Evolutionary conservation across 495 filamentous ascomycete genomes (phyloP).

Genomic region (Echria macrotheca): DNA sequence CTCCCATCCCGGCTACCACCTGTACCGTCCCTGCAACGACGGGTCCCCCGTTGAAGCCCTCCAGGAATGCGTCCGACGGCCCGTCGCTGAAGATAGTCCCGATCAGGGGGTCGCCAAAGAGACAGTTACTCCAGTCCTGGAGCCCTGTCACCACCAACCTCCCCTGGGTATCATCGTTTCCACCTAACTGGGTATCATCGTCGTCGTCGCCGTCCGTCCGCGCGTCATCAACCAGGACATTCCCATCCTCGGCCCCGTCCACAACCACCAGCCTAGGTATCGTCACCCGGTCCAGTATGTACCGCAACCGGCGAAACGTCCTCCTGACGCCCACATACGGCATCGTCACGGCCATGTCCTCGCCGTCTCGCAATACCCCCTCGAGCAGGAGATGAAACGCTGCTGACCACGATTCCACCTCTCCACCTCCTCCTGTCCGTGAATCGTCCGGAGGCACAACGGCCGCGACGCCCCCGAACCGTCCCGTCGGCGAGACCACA

Average conservation of each 20-base stretch:
- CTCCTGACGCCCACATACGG: conserved; percentile 34
- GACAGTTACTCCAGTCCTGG: conserved; percentile 45
- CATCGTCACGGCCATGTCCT: conserved; percentile 42
- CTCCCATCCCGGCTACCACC: background rate
- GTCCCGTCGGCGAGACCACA: conserved; percentile 31
- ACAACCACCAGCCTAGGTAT: conserved; percentile 33
- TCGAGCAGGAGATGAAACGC: conserved; percentile 45
- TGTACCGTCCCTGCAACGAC: background rate
- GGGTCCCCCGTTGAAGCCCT: conserved; percentile 21
- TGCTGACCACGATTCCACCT: conserved; percentile 33
- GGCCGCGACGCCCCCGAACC: conserved; percentile 33
- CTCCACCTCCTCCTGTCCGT: conserved; percentile 10
- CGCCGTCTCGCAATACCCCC: conserved; percentile 36
- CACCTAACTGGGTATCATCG: no score
- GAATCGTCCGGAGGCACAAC: conserved; percentile 17
- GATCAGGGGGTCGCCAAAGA: conserved; percentile 58
- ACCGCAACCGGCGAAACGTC: conserved; percentile 32
- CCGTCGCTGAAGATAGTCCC: conserved; percentile 39
- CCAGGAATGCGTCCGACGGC: conserved; percentile 40
- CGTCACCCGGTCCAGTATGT: conserved; percentile 35
- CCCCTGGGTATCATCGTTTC: no score
- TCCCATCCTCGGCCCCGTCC: conserved; percentile 29
- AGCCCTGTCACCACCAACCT: conserved; percentile 26
- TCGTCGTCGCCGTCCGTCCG: background rate
- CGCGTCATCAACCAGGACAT: conserved; percentile 24